These are phyloP conservation scores for Termitomyces bulborhizus DNA, from an alignment of 768 basidiomycete species.

Conservation along the genomic window DNA sequence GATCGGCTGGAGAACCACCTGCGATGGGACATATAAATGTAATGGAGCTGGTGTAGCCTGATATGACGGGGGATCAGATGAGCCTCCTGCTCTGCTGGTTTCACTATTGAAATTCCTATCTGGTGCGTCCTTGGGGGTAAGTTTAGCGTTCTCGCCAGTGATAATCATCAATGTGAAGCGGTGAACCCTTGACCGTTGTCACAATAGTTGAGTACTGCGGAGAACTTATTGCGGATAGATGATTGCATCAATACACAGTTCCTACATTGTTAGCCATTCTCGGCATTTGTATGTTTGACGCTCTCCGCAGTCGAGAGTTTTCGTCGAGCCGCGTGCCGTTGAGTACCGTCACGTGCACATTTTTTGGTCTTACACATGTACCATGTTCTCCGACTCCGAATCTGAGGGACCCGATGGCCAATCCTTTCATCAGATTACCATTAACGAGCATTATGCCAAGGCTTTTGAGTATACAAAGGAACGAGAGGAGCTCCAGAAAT, in stretches of 20 bases:
- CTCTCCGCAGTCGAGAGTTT: not conserved
- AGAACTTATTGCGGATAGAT: not conserved
- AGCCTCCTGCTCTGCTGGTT: not conserved
- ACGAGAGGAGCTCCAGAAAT: constrained; percentile 73
- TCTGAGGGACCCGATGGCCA: constrained; percentile 38
- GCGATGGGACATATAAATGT: constrained; percentile 3
- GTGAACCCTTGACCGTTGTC: not conserved
- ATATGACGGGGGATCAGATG: constrained; percentile 8
- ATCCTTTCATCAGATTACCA: constrained; percentile 45
- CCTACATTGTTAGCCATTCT: not conserved
- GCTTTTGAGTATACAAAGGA: constrained; percentile 82
- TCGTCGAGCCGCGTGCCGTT: too few relatives aligned
- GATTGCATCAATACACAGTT: not conserved
- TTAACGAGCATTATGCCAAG: constrained; percentile 75
- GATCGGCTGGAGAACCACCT: not conserved
- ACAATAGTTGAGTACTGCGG: not conserved
- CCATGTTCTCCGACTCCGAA: constrained; percentile 45
- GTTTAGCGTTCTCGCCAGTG: constrained; percentile 9
- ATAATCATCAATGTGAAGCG: constrained; percentile 5
- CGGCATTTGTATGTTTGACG: not conserved
- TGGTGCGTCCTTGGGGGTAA: not conserved
- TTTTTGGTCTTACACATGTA: not conserved
- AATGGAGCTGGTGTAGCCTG: constrained; percentile 5
- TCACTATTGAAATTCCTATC: not conserved
- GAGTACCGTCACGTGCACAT: constrained; percentile 1